phyloP scores from a whole-genome alignment of 2,329 filamentous ascomycete species.

The Stenocarpella maydis region DNA sequence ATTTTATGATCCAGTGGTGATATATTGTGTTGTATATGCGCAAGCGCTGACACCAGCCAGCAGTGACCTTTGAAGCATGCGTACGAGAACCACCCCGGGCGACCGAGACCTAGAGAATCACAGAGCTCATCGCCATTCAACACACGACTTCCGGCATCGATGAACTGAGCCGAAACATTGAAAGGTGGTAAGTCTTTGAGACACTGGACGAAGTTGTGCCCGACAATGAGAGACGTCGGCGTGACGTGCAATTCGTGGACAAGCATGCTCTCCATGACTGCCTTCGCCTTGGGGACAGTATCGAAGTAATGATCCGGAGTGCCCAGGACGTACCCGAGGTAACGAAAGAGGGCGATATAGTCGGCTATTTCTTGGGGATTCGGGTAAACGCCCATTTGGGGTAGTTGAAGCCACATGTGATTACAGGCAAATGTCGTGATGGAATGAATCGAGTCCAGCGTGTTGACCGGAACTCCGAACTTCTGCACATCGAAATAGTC shows the following conservation, averaged over 20 bases:
- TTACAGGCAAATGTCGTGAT: conserved; percentile 6
- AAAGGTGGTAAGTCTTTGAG: conserved; percentile 2
- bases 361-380: neutral
- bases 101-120: conserved; percentile 1
- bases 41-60: neutral
- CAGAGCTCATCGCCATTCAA: conserved; percentile 5
- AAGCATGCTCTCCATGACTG: conserved; percentile 9
- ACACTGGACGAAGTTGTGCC: conserved; percentile 3
- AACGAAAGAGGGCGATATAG: conserved; percentile 9
- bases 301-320: neutral
- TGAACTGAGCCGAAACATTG: neutral
- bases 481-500: neutral
- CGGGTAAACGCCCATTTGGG: neutral
- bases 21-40: neutral
- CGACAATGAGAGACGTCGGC: conserved; percentile 1
- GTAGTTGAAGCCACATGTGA: conserved; percentile 7
- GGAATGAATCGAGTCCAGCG: conserved; percentile 7
- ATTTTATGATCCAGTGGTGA: neutral
- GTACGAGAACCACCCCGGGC: neutral
- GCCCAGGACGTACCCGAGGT: neutral
- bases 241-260: conserved; percentile 2
- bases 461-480: neutral
- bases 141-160: conserved; percentile 1
- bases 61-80: conserved; percentile 12
- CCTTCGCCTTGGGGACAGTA: neutral